Conservation (phyloP, 257 asterid genomes). For the Ehretia macrophylla region DNA sequence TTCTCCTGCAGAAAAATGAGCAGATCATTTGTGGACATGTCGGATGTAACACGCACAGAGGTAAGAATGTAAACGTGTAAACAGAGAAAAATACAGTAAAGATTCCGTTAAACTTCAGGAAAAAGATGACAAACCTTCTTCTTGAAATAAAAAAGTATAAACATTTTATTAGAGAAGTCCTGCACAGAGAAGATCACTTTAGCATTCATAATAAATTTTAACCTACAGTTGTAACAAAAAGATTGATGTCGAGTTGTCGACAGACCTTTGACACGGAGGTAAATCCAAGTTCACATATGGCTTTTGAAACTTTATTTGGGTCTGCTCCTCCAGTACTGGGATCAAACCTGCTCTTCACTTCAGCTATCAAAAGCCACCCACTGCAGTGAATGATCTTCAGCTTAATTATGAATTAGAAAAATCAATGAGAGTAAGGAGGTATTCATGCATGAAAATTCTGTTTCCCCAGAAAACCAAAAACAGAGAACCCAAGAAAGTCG, state of each 20-base stretch:
- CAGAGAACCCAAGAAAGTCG: not conserved
- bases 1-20: conserved; percentile 38
- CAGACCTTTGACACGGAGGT: conserved; percentile 59
- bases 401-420: conserved; percentile 13
- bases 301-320: conserved; percentile 53
- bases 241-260: not conserved
- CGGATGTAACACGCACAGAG: no score
- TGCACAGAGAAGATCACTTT: conserved; percentile 34
- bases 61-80: not conserved
- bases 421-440: no score
- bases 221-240: not conserved
- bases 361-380: conserved; percentile 98
- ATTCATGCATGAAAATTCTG: no score
- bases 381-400: conserved; percentile 31
- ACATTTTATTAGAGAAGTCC: conserved; percentile 96
- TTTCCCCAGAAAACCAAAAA: not conserved
- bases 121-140: conserved; percentile 58
- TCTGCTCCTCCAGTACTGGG: conserved; percentile 90
- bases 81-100: not conserved
- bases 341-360: conserved; percentile 92
- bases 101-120: not conserved
- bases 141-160: conserved; percentile 61
- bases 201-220: no score
- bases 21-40: no score
- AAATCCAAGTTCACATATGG: conserved; percentile 76